Conservation (phyloP, 2,329 filamentous ascomycete genomes). For the Bipolaris victoriae region DNA sequence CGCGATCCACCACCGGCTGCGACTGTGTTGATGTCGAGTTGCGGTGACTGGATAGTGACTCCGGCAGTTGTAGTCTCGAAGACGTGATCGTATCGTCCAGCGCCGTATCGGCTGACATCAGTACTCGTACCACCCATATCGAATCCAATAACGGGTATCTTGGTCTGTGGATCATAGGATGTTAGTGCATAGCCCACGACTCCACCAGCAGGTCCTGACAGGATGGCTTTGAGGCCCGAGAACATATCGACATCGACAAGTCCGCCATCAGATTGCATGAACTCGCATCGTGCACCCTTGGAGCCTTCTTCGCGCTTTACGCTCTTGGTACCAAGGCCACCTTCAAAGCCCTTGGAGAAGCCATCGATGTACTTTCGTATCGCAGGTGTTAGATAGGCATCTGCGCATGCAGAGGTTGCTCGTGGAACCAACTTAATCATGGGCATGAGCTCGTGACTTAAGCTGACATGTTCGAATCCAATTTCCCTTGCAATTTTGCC, state of each 20-base stretch:
- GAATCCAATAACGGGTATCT: constrained; percentile 88
- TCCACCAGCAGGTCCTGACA: constrained; percentile 90
- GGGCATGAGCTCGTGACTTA: constrained; percentile 82
- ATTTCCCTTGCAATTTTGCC: constrained; percentile 78
- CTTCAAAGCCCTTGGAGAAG: constrained; percentile 80
- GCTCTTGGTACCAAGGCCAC: constrained; percentile 76
- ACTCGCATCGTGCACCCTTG: constrained; percentile 83
- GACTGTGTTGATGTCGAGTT: constrained; percentile 94
- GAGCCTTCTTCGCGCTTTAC: constrained; percentile 69
- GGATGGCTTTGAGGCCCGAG: constrained; percentile 81
- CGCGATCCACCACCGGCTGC: constrained; percentile 86
- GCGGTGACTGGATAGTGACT: constrained; percentile 91
- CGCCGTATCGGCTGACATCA: constrained; percentile 85
- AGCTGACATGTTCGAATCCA: constrained; percentile 81
- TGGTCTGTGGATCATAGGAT: constrained; percentile 82
- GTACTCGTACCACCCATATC: constrained; percentile 96
- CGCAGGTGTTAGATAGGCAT: constrained; percentile 79
- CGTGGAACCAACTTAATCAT: constrained; percentile 84
- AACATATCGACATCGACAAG: constrained; percentile 77
- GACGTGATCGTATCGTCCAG: constrained; percentile 87
- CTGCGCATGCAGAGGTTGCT: constrained; percentile 77
- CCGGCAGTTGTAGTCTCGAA: constrained; percentile 94
- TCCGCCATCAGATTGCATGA: constrained; percentile 88
- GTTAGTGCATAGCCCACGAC: constrained; percentile 93
- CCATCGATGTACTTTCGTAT: constrained; percentile 79